Evolutionary conservation across 371 early-diverging fungal species (phyloP), one percentile per base, ranked within the genome.

Genomic region (Mucor indicus): DNA sequence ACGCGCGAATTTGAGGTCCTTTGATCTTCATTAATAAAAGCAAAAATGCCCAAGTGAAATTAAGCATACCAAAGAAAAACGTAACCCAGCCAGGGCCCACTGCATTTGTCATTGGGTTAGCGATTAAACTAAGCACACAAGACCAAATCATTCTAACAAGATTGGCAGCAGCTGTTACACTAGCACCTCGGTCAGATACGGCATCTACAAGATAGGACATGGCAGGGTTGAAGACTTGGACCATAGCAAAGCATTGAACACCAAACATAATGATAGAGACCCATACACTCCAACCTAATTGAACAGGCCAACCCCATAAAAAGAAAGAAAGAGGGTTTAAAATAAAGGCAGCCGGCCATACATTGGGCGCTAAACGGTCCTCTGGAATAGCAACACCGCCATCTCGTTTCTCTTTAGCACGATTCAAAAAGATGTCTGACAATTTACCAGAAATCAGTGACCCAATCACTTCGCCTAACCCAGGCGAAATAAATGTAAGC

Each of bases 211-310:
- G 38, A 31, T 80, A 82, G 0, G 79, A 66, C 41, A 79, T 59
- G 22, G 70, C 67, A 17, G 79, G 73, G 19, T 77, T 65, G 21
- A 80, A 64, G 15, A 80, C 60, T 30, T 78, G 75, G 8, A 71
- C 72, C 80, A 82, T 79, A 3, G 77, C 80, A 64, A 82, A 82
- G 39, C 77, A 77, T 43, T 78, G 77, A 3, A 79, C 60, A 29
- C 73, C 75, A 59, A 79, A 79, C 51, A 76, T 77, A 19, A 75
- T 64, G 38, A 83, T 77, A 0, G 79, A 77, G 0, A 68, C 77
- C 55, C 77, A 79, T 7, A 79, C 68, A 27, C 53, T 70, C 64
- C 77, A 64, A 0, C 69, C 67, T 22, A 65, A 57, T 38, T 77
- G 63, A 19, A 79, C 71, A 13, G 79, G 71, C 78, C 77, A 80